These are phyloP conservation scores for Alternaria infectoria DNA, from an alignment of 2,329 filamentous ascomycete species.

Conservation along the genomic window DNA sequence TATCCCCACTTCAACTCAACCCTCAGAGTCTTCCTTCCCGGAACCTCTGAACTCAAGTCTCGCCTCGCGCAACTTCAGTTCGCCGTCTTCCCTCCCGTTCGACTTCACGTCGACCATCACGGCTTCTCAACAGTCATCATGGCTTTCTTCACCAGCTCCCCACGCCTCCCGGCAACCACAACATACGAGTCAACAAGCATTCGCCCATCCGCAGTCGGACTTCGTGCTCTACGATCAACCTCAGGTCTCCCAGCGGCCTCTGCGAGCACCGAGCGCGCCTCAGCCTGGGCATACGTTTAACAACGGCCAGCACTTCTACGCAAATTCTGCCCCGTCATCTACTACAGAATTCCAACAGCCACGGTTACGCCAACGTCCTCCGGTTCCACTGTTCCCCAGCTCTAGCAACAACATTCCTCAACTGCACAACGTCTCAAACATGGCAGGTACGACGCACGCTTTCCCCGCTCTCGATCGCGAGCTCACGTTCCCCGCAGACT, in stretches of 20 bases:
- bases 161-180: constrained; percentile 60
- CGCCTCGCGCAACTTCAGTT: constrained; percentile 66
- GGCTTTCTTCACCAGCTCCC: constrained; percentile 72
- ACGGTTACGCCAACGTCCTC: constrained; percentile 65
- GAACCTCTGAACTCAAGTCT: constrained; percentile 69
- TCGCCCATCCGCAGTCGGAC: constrained; percentile 67
- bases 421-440: constrained; percentile 43
- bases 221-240: constrained; percentile 75
- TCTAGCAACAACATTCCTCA: constrained; percentile 63
- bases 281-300: constrained; percentile 65
- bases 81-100: constrained; percentile 63
- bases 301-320: constrained; percentile 67
- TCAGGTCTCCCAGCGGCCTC: constrained; percentile 51
- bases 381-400: constrained; percentile 72
- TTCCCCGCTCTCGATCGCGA: constrained; percentile 17
- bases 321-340: constrained; percentile 69
- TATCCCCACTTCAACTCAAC: constrained; percentile 35
- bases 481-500: constrained; percentile 44
- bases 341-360: constrained; percentile 63
- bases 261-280: constrained; percentile 60
- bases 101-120: constrained; percentile 80
- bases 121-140: constrained; percentile 77
- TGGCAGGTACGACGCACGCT: constrained; percentile 46
- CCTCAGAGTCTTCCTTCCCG: constrained; percentile 50
- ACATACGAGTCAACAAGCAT: constrained; percentile 50